Percentiles rank a stretch among this genome's conserved stretches.
Conservation (phyloP, 139 green algal genomes). For the Mesotaenium endlicherianum region DNA sequence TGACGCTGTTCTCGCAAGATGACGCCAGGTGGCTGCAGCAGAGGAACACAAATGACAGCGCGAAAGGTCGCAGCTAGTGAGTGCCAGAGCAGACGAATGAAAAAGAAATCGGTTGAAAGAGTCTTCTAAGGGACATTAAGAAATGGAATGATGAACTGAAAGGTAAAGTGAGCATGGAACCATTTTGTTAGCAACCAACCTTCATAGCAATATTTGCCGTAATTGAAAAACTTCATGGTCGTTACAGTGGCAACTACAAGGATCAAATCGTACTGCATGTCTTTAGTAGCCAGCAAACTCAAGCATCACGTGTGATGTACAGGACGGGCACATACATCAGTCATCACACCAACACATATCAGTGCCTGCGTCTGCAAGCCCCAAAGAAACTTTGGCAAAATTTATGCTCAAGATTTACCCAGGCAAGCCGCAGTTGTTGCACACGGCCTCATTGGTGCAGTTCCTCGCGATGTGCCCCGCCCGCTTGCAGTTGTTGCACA, state of each 20-base stretch:
- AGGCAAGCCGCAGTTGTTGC: slow-evolving; percentile 25
- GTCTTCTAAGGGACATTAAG: too few species aligned
- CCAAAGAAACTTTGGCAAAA: not conserved
- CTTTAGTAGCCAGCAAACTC: too few species aligned
- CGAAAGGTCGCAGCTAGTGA: too few species aligned
- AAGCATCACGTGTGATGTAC: not conserved
- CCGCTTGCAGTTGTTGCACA: slow-evolving; percentile 51
- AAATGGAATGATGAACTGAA: not conserved
- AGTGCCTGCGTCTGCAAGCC: not conserved
- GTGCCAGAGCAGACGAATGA: too few species aligned
- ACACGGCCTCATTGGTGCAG: slow-evolving; percentile 40
- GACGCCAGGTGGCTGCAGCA: not conserved
- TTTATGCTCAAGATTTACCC: not conserved
- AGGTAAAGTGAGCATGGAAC: too few species aligned
- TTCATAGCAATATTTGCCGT: too few species aligned
- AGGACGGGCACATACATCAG: not conserved
- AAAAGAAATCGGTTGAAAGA: too few species aligned
- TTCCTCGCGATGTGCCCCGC: slow-evolving; percentile 27
- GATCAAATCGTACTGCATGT: too few species aligned
- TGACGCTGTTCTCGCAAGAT: not conserved
- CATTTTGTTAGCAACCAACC: too few species aligned
- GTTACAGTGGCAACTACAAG: too few species aligned
- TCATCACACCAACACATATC: not conserved
- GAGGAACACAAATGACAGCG: not conserved
- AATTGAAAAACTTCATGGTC: too few species aligned